These are phyloP conservation scores for Xylariales sp. DNA, from an alignment of 2,329 filamentous ascomycete genomes.

Conservation along the genomic window DNA sequence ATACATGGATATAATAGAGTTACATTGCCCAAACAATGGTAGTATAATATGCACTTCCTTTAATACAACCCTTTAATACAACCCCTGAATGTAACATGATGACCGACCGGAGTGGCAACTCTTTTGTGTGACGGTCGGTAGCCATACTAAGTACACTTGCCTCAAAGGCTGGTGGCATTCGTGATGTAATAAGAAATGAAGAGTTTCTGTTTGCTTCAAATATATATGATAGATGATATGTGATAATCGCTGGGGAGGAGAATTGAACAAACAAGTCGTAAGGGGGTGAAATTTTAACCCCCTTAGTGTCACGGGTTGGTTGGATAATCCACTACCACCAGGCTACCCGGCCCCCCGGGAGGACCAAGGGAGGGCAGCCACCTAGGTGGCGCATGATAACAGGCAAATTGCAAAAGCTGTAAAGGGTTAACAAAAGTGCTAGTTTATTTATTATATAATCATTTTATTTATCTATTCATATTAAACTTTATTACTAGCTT, in stretches of 20 bases:
- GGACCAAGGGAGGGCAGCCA: no score
- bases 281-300: not conserved
- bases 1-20: conserved; percentile 4
- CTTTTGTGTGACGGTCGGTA: not conserved
- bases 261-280: not conserved
- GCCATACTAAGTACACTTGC: not conserved
- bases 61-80: not conserved
- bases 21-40: conserved; percentile 15
- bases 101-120: not conserved
- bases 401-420: not conserved
- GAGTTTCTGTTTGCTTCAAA: not conserved
- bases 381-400: not conserved
- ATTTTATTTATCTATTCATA: no score
- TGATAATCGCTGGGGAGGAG: not conserved
- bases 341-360: no score
- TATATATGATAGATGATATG: conserved; percentile 10
- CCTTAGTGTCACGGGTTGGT: not conserved
- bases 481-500: no score
- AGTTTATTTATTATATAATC: no score
- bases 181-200: not conserved
- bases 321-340: no score
- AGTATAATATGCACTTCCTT: conserved; percentile 1
- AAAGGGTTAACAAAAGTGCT: no score
- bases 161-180: not conserved
- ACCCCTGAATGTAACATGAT: conserved; percentile 5